These are phyloP conservation scores for Myriosclerotinia duriaeana DNA, from an alignment of 2,329 filamentous ascomycete genomes.

Conservation along the genomic window DNA sequence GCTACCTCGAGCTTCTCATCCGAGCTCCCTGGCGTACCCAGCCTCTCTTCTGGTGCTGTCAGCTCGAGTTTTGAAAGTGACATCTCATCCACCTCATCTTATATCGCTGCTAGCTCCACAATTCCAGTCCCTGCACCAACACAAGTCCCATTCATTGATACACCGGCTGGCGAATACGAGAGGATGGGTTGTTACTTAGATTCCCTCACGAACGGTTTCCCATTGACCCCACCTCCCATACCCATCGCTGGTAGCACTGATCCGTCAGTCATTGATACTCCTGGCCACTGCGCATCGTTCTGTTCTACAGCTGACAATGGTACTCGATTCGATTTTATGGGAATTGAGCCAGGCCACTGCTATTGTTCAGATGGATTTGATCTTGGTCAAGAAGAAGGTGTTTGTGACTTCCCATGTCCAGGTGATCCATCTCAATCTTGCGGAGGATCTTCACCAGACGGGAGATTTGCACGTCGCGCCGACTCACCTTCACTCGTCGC, in stretches of 20 bases:
- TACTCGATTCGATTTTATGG: not conserved
- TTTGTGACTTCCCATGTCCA: constrained; percentile 14
- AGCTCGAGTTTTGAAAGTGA: constrained; percentile 6
- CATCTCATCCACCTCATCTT: not conserved
- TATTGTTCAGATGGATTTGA: constrained; percentile 17
- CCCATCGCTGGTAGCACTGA: not conserved
- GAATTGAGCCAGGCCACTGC: constrained; percentile 13
- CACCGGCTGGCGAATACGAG: constrained; percentile 1
- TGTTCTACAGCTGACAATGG: constrained; percentile 10
- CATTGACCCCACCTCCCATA: constrained; percentile 9
- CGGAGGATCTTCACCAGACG: constrained; percentile 1
- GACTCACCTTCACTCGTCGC: constrained; percentile 5
- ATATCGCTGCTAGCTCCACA: not conserved
- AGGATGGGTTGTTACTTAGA: constrained; percentile 11
- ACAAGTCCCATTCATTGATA: not conserved
- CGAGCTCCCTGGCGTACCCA: not conserved
- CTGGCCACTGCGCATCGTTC: constrained; percentile 1
- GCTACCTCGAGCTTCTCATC: not conserved
- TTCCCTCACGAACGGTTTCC: constrained; percentile 5
- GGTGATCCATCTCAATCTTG: constrained; percentile 10
- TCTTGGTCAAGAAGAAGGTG: not conserved
- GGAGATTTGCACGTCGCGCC: not conserved
- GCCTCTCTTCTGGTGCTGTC: not conserved
- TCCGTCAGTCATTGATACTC: not conserved
- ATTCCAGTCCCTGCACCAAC: constrained; percentile 14